A percentile compares a stretch with the other conserved stretches of the same genome.
Conservation (phyloP, 2,329 filamentous ascomycete genomes). For the Aureobasidium sp. region DNA sequence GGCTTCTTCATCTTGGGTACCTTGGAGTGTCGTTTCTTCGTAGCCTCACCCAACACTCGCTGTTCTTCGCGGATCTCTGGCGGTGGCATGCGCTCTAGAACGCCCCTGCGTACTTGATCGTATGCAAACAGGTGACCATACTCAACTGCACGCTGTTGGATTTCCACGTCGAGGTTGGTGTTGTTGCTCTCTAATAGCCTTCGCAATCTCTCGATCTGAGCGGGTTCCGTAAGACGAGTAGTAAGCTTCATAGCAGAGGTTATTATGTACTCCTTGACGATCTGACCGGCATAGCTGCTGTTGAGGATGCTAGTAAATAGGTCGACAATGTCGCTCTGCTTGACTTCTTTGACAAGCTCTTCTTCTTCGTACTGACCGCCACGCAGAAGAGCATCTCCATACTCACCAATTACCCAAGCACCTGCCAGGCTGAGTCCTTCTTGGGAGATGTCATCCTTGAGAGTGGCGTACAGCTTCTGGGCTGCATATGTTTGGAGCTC, state of each 20-base stretch:
- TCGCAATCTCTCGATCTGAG: constrained; percentile 80
- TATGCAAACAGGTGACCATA: constrained; percentile 91
- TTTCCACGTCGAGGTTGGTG: constrained; percentile 84
- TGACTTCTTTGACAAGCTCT: constrained; percentile 73
- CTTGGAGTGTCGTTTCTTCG: constrained; percentile 42
- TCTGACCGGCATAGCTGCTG: constrained; percentile 87
- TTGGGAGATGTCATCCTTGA: constrained; percentile 96
- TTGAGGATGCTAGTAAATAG: constrained; percentile 87
- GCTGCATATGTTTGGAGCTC: constrained; percentile 95
- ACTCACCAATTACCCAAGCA: constrained; percentile 97
- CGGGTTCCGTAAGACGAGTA: constrained; percentile 69
- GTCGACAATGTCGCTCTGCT: constrained; percentile 83
- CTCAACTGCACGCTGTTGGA: constrained; percentile 92
- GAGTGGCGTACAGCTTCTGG: constrained; percentile 81
- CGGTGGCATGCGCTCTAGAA: constrained; percentile 94
- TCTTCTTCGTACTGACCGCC: constrained; percentile 92
- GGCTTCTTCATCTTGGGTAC: constrained; percentile 63
- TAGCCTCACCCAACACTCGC: constrained; percentile 74
- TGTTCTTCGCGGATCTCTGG: constrained; percentile 96
- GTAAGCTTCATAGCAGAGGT: constrained; percentile 93
- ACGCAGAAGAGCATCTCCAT: constrained; percentile 78
- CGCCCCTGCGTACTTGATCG: constrained; percentile 77
- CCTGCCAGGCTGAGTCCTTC: constrained; percentile 89
- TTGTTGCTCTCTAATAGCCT: constrained; percentile 69
- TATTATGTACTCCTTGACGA: constrained; percentile 90